phyloP scores from a whole-genome alignment of 2,329 filamentous ascomycete genomes.

The Penicillium frequentans region DNA sequence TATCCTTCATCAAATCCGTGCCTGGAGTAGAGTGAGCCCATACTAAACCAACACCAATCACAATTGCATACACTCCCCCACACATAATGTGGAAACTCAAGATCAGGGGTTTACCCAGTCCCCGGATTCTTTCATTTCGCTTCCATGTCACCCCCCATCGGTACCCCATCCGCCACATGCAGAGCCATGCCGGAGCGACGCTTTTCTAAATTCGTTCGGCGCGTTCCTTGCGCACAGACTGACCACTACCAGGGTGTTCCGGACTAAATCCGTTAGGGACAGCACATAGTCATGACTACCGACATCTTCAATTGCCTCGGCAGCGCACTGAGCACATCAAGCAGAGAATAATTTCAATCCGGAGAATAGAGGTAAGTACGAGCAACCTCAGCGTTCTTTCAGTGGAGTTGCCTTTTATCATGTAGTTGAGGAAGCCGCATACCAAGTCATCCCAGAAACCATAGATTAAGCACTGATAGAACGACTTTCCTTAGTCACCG shows the following conservation, averaged over 20 bases:
- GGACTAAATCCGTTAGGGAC: background rate
- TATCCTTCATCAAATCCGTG: background rate
- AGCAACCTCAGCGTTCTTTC: too few species aligned
- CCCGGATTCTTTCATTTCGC: background rate
- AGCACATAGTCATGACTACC: background rate
- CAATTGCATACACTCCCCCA: background rate
- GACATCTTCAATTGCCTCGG: background rate
- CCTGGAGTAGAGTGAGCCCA: background rate
- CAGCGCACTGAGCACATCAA: background rate
- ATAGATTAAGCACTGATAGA: too few species aligned
- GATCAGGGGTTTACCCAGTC: background rate
- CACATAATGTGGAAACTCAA: background rate
- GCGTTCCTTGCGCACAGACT: background rate
- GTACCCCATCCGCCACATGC: background rate
- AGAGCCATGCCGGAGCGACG: background rate
- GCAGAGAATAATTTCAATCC: background rate
- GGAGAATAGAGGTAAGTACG: background rate
- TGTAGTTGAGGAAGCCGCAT: too few species aligned
- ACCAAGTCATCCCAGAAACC: too few species aligned
- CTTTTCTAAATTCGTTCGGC: slow-evolving; percentile 1
- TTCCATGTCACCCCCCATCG: background rate
- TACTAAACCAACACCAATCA: background rate
- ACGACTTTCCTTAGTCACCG: too few species aligned
- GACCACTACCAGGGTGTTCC: background rate
- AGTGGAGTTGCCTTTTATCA: too few species aligned